phyloP scores from a whole-genome alignment of 2,329 filamentous ascomycete species.

The Hansfordia pulvinata region DNA sequence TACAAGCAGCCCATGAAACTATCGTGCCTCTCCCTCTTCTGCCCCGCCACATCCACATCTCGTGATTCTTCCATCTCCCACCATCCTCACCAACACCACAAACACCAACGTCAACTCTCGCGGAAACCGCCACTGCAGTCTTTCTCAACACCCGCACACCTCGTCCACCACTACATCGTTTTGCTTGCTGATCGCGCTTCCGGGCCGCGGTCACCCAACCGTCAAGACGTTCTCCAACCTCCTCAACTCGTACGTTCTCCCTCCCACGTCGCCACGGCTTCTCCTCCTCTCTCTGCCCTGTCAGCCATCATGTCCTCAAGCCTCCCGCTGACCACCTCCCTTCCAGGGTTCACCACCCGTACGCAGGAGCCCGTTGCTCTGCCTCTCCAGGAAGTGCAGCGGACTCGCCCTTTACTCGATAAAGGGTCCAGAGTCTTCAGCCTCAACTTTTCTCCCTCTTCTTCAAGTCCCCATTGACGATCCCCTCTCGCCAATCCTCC shows the following conservation, averaged over 20 bases:
- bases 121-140: too few species aligned
- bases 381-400: slow-evolving; percentile 73
- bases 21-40: too few species aligned
- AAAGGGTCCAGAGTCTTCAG: too few species aligned
- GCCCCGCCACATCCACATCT: too few species aligned
- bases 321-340: slow-evolving; percentile 5
- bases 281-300: neutral
- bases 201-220: slow-evolving; percentile 47
- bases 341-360: slow-evolving; percentile 78
- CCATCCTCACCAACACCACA: too few species aligned
- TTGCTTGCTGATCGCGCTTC: slow-evolving; percentile 35
- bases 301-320: neutral
- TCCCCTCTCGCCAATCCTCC: slow-evolving; percentile 10
- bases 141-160: too few species aligned
- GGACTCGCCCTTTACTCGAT: slow-evolving; percentile 47
- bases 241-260: slow-evolving; percentile 72
- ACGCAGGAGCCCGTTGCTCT: slow-evolving; percentile 91
- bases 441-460: too few species aligned
- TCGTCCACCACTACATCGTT: neutral
- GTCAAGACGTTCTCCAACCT: slow-evolving; percentile 98
- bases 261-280: slow-evolving; percentile 1
- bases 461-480: slow-evolving; percentile 13
- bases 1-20: too few species aligned
- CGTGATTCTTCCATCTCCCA: too few species aligned
- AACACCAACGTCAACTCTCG: too few species aligned